Percentiles rank a stretch among this genome's conserved stretches.
Conservation (phyloP, 169 alveolate species). For the Perkinsus olseni region DNA sequence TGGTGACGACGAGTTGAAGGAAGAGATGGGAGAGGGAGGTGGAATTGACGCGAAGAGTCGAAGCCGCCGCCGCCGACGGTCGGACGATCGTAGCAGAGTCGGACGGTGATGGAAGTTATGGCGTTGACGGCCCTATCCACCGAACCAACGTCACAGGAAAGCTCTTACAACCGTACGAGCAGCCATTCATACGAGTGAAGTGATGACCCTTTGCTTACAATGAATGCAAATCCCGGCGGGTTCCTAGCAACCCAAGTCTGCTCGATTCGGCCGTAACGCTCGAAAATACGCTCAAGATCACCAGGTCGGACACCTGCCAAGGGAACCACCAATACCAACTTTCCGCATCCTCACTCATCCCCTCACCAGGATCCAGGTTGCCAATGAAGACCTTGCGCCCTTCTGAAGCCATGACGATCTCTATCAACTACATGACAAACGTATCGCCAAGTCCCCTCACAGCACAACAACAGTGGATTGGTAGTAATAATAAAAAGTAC, state of each 20-base stretch:
- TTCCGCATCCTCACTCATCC: neutral
- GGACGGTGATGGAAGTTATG: neutral
- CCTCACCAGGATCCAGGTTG: neutral
- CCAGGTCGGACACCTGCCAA: neutral
- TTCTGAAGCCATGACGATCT: neutral
- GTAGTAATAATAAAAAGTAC: neutral
- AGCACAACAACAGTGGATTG: neutral
- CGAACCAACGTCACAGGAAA: slow-evolving; percentile 11
- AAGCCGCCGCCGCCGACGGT: neutral
- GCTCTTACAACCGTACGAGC: slow-evolving; percentile 15
- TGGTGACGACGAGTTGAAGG: neutral
- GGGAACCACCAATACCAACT: neutral
- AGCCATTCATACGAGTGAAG: neutral
- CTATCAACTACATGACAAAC: neutral
- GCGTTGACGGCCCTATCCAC: slow-evolving; percentile 16
- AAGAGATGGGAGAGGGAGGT: neutral
- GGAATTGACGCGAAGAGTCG: neutral
- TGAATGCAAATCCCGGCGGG: slow-evolving; percentile 40
- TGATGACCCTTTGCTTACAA: slow-evolving; percentile 7
- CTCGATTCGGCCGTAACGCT: slow-evolving; percentile 29
- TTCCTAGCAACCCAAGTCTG: slow-evolving; percentile 38
- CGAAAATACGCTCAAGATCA: slow-evolving; percentile 27
- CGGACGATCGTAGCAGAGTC: slow-evolving; percentile 13
- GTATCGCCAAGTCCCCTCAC: neutral
- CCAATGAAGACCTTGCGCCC: neutral